These are phyloP conservation scores for Beauveria brongniartii DNA, from an alignment of 2,329 filamentous ascomycete species.

Conservation along the genomic window DNA sequence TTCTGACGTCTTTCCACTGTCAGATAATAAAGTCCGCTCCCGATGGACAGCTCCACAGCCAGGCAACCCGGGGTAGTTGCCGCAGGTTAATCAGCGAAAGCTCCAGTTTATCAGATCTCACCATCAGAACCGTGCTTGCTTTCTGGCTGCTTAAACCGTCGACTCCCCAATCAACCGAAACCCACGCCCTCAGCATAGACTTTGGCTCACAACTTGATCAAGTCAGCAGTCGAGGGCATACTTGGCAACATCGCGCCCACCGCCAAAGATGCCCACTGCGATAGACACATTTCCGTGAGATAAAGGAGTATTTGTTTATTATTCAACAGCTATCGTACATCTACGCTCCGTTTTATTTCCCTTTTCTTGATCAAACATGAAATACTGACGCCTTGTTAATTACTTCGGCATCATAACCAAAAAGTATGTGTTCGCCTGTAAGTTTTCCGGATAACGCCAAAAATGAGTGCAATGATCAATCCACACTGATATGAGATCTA, in stretches of 20 bases:
- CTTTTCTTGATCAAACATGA: background rate
- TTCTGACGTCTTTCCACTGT: background rate
- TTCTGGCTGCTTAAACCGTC: background rate
- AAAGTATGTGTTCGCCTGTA: background rate
- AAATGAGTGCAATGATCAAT: background rate
- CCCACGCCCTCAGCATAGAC: background rate
- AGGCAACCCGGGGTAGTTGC: background rate
- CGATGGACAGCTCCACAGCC: background rate
- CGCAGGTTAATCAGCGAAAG: no score
- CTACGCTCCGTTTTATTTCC: background rate
- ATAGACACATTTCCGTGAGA: background rate
- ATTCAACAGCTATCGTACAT: conserved; percentile 3
- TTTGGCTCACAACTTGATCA: background rate
- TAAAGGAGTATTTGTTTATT: background rate
- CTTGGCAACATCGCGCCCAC: no score
- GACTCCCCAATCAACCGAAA: background rate
- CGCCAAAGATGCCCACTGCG: background rate
- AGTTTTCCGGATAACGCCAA: conserved; percentile 3
- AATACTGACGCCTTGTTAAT: background rate
- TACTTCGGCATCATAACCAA: background rate
- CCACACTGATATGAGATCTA: background rate
- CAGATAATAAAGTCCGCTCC: background rate
- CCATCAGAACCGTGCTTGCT: background rate
- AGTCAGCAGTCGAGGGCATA: no score
- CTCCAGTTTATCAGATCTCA: background rate